A percentile compares a stretch with the other conserved stretches of the same genome.
Conservation (phyloP, 2,329 filamentous ascomycete genomes). For the Cucurbitaria berberidis region DNA sequence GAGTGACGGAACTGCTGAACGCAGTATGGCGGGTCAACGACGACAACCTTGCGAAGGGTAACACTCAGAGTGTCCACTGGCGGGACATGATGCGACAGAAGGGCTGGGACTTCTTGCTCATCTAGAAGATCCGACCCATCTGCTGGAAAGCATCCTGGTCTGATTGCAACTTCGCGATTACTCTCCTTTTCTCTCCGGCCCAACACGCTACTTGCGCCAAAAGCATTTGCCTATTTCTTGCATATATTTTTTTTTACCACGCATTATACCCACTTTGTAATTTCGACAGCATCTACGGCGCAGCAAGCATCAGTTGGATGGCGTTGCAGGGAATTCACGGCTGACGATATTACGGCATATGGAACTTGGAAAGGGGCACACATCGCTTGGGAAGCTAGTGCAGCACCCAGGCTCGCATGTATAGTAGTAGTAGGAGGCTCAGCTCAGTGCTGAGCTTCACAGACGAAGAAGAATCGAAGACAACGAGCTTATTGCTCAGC, state of each 20-base stretch:
- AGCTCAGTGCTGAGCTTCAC: slow-evolving; percentile 22
- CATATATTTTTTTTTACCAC: slow-evolving; percentile 43
- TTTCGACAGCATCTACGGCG: slow-evolving; percentile 41
- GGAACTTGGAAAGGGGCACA: slow-evolving; percentile 21
- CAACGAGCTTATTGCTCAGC: slow-evolving; percentile 35
- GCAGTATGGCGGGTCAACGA: slow-evolving; percentile 84
- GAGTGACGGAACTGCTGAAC: slow-evolving; percentile 76
- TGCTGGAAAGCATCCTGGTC: slow-evolving; percentile 49
- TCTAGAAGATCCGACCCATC: slow-evolving; percentile 58
- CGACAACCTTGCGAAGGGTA: slow-evolving; percentile 59
- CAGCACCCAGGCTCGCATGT: slow-evolving; percentile 41
- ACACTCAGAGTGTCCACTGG: slow-evolving; percentile 81
- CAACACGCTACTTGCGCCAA: slow-evolving; percentile 14
- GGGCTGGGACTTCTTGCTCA: slow-evolving; percentile 90
- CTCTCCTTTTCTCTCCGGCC: slow-evolving; percentile 29
- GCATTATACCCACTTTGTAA: slow-evolving; percentile 52
- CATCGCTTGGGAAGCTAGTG: slow-evolving; percentile 40
- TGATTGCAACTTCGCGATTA: slow-evolving; percentile 31
- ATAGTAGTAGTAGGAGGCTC: slow-evolving; percentile 36
- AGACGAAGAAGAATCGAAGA: slow-evolving; percentile 25
- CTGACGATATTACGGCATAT: slow-evolving; percentile 31
- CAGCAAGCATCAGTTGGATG: slow-evolving; percentile 29
- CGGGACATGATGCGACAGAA: slow-evolving; percentile 90
- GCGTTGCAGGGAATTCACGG: slow-evolving; percentile 36
- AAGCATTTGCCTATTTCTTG: slow-evolving; percentile 43